Base-by-base conservation (phyloP, 2,329 filamentous ascomycete genomes). In the Stagonosporopsis vannaccii region DNA sequence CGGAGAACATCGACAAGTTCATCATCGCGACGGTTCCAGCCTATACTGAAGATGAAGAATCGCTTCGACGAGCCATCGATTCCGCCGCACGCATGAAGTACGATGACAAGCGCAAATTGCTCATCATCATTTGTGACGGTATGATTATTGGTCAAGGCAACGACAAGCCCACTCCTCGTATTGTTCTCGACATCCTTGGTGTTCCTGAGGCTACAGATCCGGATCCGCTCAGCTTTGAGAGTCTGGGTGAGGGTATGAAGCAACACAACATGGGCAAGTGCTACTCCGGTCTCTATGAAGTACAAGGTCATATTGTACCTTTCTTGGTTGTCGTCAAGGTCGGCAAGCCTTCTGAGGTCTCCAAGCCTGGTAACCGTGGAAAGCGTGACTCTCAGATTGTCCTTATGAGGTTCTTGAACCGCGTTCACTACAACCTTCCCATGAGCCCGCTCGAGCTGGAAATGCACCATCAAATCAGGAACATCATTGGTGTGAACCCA, bases 61-160 rank as follows among this genome's bases (percentile, higher is more conserved):
- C 94, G 32, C 84, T 99, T 23, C 92, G 95, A 51, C 93, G 94
- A 82, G 95, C 95, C 56, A 97, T 99, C 68, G 95, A 99, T 75
- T 99, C 95, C 0, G 90, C 92, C 56, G 93, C 95, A 25, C 86
- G 92, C 59, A 97, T 97, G 92, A 88, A 88, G 65, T 99, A 99
- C 73, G 95, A 99, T 70, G 94, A 99, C 75, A 99, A 99, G 81
- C 91, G 95, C 71, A 99, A 99, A 81, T 84, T 99, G 12, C 82
- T 99, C 23, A 87, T 97, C 63, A 84, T 99, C 59, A 83, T 99
- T 62, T 99, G 95, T 71, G 95, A 99, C 72, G 95, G 95, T 78
- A 98, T 99, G 94, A 99, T 99, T 81, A 96, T 99, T 64, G 95
- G 95, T 70, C 93, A 97, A 79, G 95, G 95, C 71, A 99, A 99